Base-by-base conservation (phyloP, 2,329 filamentous ascomycete genomes). In the Microascus cirrosus region DNA sequence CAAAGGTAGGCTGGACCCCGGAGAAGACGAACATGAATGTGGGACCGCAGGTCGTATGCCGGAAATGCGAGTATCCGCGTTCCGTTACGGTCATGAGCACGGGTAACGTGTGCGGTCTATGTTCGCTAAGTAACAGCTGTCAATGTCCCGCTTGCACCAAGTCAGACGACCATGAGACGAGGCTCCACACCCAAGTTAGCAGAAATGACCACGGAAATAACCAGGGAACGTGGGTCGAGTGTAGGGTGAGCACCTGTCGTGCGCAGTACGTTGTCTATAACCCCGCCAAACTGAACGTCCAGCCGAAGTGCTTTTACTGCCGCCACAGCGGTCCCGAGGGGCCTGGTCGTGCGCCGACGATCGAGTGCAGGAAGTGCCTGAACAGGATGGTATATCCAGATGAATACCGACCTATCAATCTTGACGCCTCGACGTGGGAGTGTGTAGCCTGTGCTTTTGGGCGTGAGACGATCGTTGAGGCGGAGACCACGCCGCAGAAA, bases 201-300 rank as follows among this genome's bases (percentile, higher is more conserved):
- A 59, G 59, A 25, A 62, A 66, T 0, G 67, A 74, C 58, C 63
- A 62, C 42, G 64, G 68, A 48, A 56, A 59, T 10, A 73, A 71
- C 0, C 61, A 63, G 3, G 69, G 66, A 0, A 67, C 68, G 18
- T 80, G 77, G 77, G 74, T 77, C 0, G 77, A 80, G 63, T 81
- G 78, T 62, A 65, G 60, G 42, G 65, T 69, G n/a, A 58, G 54
- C 1, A 63, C 64, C 10, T 80, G 77, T 63, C 70, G 76, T 12
- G 74, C 71, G 1, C 76, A 79, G 63, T 81, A 80, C 61, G 71
- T 79, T 32, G 73, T 79, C 4, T 80, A 80, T 63, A 70, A 74
- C 50, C 63, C 69, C 2, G 64, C 70, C 2, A 61, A 62, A 1
- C 67, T 79, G n/a, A 69, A 67, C 0, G 72, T 77, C 1, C 73